Evolutionary conservation across 2,329 filamentous ascomycete species (phyloP), one percentile per base, ranked within the genome.

Genomic region (Apiospora pterosperma): DNA sequence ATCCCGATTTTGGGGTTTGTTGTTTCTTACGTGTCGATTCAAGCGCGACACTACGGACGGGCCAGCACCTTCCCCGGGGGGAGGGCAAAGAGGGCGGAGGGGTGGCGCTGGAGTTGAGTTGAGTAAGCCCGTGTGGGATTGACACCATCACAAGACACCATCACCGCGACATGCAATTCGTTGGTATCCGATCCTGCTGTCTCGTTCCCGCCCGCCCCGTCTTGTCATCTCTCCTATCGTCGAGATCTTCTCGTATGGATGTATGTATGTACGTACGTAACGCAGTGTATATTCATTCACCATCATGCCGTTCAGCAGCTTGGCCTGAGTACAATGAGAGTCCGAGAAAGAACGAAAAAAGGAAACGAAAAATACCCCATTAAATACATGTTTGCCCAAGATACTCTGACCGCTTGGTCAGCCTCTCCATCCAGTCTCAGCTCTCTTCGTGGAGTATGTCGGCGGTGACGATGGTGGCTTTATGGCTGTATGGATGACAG

Each of bases 211-310:
- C 28, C 48, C 41, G 41, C 41, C 41, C 39, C 41, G 41, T 42
- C 48, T 34, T 55, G 48, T 34, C 48, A 55, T 55, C 48, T 28
- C 48, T 31, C 28, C n/a, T 55, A 28, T 34, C 28, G 48, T 55
- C 48, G 31, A 55, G 16, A 55, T 55, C 48, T 55, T 55, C 48
- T 55, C 48, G 48, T 55, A 19, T 55, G 14, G 16, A 11, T 21
- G 12, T 16, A 19, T 34, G 44, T 52, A 55, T 34, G 8, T 21
- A n/a, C 48, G 25, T 55, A 55, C 48, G 34, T 19, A 55, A 55
- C 48, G 48, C 48, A 55, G 48, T 55, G 48, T 55, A 55, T 34
- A 55, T 55, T 55, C 48, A 55, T 55, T 55, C 48, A 55, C 48
- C 3, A 55, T 55, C 25, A 31, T 52, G 6, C 16, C 25, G 16